Base-by-base conservation (phyloP, 805 yeast genomes). In the Sugiyamaella smithiae region DNA sequence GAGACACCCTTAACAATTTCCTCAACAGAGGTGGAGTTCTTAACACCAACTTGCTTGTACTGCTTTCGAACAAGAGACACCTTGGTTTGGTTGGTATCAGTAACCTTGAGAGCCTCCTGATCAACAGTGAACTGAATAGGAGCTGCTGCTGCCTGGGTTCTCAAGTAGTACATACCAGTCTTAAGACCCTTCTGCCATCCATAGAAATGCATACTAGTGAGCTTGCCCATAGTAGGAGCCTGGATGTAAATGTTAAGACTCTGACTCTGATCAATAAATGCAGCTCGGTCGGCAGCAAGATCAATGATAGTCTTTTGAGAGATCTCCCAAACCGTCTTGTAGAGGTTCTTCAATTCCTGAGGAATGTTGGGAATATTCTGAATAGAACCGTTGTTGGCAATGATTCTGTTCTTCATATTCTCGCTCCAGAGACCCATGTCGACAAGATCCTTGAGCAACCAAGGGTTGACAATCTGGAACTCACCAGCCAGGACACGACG, bases 171-270 rank as follows among this genome's bases (percentile, higher is more conserved):
- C 95, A 93, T 91, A 63, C 99, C 99, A 4, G 99, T 93, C 78
- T 93, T 93, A 66, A 93, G 78, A 53, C 99, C 99, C 74, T 86
- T 88, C 75, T 87, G 86, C 99, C 99, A 93, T 42, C 97, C 98
- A 66, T 93, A 91, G 76, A 93, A 93, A 69, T 93, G 99, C 97
- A 93, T 93, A 56, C 93, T 82, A 4, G 98, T 93, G 65, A 93
- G 77, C 69, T 93, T 93, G 61, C 96, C 95, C 91, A 88, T 86
- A 1, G 98, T 89, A 52, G 97, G 97, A 53, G 82, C 83, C 65
- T 78, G 81, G 68, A 93, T 75, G 72, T 88, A 90, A 56, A 93
- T 81, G 67, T 91, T 93, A 76, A 93, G 73, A 41, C 93, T 84
- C 73, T 91, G 98, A 24, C 96, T 88, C 72, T 93, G 99, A 59